Base-by-base conservation (phyloP, 169 alveolate species). In the Plasmodium malariae region DNA sequence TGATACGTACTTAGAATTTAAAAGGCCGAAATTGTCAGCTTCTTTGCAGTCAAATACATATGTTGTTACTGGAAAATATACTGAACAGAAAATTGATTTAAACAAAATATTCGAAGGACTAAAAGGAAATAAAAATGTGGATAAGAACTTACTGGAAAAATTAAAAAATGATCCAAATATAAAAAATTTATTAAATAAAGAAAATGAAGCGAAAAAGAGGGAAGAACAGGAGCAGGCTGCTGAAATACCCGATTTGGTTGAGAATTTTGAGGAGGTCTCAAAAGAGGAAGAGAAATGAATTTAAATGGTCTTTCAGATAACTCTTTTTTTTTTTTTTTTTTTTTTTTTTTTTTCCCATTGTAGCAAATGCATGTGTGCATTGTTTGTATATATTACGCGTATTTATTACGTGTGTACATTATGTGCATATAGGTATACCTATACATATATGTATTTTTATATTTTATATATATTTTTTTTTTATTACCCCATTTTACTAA, bases 41-140 rank as follows among this genome's bases (percentile, higher is more conserved):
- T 95, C 99, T 19, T 97, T 98, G 49, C 94, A 96, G 72, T 98
- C 99, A 69, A 98, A 98, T 96, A 96, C 99, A 67, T 97, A 96
- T 93, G 98, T 98, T 70, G 94, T 98, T 43, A 91, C 98, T 21
- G 99, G 99, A 28, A 93, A 91, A 68, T 95, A 94, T 36, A 99
- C 97, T 87, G 99, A 98, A 72, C 96, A 97, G 73, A 95, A 93
- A 67, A 95, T 96, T 26, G 93, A 94, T 45, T 92, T 96, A 26
- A 96, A 96, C 12, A 94, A 94, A 21, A 87, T 94, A 6, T 51
- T 95, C 21, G 94, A 95, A 59, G 97, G 94, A 45, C 91, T 94
- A 12, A 88, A 93, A 30, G 96, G 95, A 45, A 94, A 93, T 32
- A 65, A 65, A 63, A 94, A 94, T 21, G 70, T 95, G 26, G 96